Evolutionary conservation across 1,139 yeast genomes (phyloP).

Genomic region (Diutina scorzettiae): DNA sequence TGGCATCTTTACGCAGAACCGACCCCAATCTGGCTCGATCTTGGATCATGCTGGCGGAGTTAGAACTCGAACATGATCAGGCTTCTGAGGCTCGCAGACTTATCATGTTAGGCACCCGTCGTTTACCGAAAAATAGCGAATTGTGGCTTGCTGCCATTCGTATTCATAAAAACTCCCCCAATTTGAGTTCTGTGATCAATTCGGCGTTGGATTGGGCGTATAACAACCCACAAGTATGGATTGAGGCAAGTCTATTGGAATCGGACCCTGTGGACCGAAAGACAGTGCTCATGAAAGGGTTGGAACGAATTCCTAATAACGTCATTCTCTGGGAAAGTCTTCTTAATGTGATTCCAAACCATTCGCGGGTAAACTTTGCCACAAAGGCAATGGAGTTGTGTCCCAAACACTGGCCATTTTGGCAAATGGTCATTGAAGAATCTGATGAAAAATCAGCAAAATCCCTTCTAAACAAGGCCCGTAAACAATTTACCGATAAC

Average conservation of each 20-base stretch:
- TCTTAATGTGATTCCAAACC: slow-evolving; percentile 37
- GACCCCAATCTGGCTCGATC: slow-evolving; percentile 68
- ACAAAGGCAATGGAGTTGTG: slow-evolving; percentile 58
- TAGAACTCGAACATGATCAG: slow-evolving; percentile 59
- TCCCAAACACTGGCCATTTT: slow-evolving; percentile 52
- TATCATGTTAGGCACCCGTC: slow-evolving; percentile 61
- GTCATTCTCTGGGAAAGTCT: slow-evolving; percentile 42
- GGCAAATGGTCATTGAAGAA: slow-evolving; percentile 40
- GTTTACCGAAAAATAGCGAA: slow-evolving; percentile 55
- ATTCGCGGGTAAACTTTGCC: slow-evolving; percentile 34
- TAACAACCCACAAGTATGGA: not conserved
- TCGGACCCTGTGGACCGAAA: not conserved
- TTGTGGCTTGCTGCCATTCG: slow-evolving; percentile 78
- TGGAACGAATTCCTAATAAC: slow-evolving; percentile 39
- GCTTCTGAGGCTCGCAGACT: slow-evolving; percentile 44
- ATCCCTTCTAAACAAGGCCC: slow-evolving; percentile 43
- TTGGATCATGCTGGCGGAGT: slow-evolving; percentile 81
- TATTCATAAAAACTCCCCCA: slow-evolving; percentile 31
- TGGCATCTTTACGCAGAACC: slow-evolving; percentile 55
- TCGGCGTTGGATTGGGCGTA: not conserved
- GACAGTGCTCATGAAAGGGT: slow-evolving; percentile 45
- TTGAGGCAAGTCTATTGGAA: not conserved
- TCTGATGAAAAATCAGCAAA: slow-evolving; percentile 40
- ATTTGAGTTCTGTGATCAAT: not conserved
- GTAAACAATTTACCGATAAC: slow-evolving; percentile 39